Base-by-base conservation (phyloP, 2,329 filamentous ascomycete genomes). In the Annulohypoxylon truncatum region DNA sequence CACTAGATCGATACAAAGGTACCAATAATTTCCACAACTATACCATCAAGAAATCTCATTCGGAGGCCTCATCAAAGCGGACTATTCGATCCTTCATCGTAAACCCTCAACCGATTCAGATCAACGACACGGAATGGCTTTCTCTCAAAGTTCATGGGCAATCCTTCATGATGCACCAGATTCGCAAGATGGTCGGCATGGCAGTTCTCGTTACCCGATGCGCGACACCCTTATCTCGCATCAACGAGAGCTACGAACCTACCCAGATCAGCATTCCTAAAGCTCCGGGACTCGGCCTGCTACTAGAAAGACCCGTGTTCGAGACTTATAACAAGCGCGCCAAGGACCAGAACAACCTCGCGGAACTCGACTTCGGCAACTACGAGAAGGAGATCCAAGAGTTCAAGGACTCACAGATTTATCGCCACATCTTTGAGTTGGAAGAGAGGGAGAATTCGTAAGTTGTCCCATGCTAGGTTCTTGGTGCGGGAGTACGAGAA, bases 161-260 rank as follows among this genome's bases (percentile, higher is more conserved):
- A 80, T 95, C 91, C 76, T 99, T 99, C 85, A 99, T 99, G 96
- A 99, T 99, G 96, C 96, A 99, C 80, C 96, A 99, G 82, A 99
- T 99, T 79, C 91, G 96, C 75, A 99, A 98, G 81, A 98, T 99
- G 96, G 93, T 99, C 13, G 93, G 92, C 61, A 94, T 99, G 91
- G 93, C 89, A 7, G 89, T 93, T 31, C 84, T 99, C 65, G 84
- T 95, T 4, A 91, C 96, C 5, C 90, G 96, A 35, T 96, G 92
- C 77, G 96, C 93, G 53, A 90, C 90, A n/a, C 84, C 92, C 3
- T 83, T 89, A 3, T 82, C 87, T 9, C 87, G 92, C 26, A 92
- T 99, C 71, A 78, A 81, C 0, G 87, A 96, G 66, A 92, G 89
- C 65, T 97, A 97, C 78, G 87, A 87, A 1, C 77, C 84, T 4